phyloP scores from a whole-genome alignment of 768 basidiomycete genomes.

The Crucibulum laeve region DNA sequence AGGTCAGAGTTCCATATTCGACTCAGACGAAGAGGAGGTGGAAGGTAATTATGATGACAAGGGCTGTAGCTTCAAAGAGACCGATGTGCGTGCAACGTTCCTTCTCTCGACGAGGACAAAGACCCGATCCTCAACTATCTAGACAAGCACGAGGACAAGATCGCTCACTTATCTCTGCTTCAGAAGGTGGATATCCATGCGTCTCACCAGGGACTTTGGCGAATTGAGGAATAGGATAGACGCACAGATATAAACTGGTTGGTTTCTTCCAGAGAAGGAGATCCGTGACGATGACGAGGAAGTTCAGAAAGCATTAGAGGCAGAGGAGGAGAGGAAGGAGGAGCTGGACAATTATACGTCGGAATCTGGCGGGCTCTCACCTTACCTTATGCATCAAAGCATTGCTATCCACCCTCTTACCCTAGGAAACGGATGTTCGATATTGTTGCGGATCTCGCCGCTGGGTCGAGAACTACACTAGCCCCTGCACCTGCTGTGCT shows the following conservation, averaged over 20 bases:
- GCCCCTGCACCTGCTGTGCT: conserved; percentile 7
- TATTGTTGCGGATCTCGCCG: conserved; percentile 62
- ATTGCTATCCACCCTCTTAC: conserved; percentile 50
- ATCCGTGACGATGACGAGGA: conserved; percentile 34
- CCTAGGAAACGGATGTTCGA: conserved; percentile 83
- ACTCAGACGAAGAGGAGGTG: conserved; percentile 30
- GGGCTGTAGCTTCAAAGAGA: conserved; percentile 21
- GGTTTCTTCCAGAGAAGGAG: conserved; percentile 40
- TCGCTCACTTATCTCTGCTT: not conserved
- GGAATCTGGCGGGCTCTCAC: conserved; percentile 17
- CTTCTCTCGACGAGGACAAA: not conserved
- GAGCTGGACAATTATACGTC: conserved; percentile 29
- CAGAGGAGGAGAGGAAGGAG: conserved; percentile 42
- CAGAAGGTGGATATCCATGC: too few species aligned
- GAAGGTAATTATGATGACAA: conserved; percentile 20
- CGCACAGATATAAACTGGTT: conserved; percentile 48
- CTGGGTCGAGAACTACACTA: conserved; percentile 15
- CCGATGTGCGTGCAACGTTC: conserved; percentile 40
- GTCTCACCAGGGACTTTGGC: conserved; percentile 42
- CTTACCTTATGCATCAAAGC: conserved; percentile 35
- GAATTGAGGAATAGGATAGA: conserved; percentile 72
- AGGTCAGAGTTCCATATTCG: conserved; percentile 18
- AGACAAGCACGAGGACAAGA: not conserved
- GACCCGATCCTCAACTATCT: not conserved
- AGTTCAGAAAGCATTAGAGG: conserved; percentile 17